phyloP scores from a whole-genome alignment of 176 grass and related monocot genomes.

The Cenchrus fungigraminus region DNA sequence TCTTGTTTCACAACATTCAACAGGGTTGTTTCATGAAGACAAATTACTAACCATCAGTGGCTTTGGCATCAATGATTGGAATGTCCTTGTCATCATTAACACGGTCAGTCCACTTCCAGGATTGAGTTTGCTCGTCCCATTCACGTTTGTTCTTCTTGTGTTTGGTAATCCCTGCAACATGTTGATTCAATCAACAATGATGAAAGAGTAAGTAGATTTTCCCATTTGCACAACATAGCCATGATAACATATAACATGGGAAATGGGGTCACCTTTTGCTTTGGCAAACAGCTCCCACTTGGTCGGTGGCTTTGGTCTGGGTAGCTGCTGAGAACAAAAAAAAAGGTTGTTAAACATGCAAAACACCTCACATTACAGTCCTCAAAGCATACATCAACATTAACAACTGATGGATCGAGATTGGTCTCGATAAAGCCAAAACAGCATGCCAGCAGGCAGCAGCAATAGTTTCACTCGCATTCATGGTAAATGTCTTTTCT shows the following conservation, averaged over 20 bases:
- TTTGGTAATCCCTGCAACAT: slow-evolving; percentile 69
- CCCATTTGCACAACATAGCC: neutral
- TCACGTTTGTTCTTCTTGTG: slow-evolving; percentile 84
- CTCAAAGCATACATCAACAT: neutral
- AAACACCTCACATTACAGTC: neutral
- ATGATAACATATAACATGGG: neutral
- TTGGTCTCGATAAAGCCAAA: neutral
- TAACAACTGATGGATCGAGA: neutral
- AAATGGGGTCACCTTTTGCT: slow-evolving; percentile 57
- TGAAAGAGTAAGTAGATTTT: too few relatives aligned
- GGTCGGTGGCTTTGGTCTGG: slow-evolving; percentile 81
- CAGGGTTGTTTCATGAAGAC: neutral
- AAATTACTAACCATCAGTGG: slow-evolving; percentile 62
- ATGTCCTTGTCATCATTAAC: slow-evolving; percentile 93
- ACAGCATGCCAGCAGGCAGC: neutral
- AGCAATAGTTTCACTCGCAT: neutral
- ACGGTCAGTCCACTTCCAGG: slow-evolving; percentile 89
- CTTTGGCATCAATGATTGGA: slow-evolving; percentile 84
- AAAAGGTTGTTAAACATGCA: neutral
- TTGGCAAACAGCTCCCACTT: slow-evolving; percentile 94
- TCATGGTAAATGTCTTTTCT: neutral
- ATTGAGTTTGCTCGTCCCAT: slow-evolving; percentile 82
- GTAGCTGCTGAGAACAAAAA: slow-evolving; percentile 55
- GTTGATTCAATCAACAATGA: neutral
- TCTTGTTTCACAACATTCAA: neutral